These are phyloP conservation scores for Xylaria longipes DNA, from an alignment of 495 filamentous ascomycete genomes.

Conservation along the genomic window DNA sequence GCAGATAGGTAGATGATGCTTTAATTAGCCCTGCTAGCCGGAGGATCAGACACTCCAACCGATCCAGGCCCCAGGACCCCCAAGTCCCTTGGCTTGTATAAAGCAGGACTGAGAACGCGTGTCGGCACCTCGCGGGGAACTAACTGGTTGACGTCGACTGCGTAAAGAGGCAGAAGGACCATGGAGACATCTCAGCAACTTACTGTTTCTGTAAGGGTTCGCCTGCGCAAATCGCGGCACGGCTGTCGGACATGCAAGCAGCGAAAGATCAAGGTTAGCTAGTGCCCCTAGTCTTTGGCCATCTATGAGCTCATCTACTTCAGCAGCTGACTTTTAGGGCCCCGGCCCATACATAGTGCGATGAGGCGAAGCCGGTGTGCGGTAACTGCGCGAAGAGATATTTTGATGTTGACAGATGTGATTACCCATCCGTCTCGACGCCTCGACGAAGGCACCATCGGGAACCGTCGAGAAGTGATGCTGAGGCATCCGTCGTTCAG, in stretches of 20 bases:
- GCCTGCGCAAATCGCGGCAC: conserved; percentile 26
- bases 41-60: not conserved
- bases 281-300: not conserved
- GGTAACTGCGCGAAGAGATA: conserved; percentile 24
- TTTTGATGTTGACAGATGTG: conserved; percentile 21
- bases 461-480: not conserved
- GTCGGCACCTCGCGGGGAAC: not conserved
- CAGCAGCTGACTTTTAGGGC: not conserved
- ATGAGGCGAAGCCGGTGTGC: conserved; percentile 23
- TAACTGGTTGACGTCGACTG: not conserved
- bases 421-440: conserved; percentile 17
- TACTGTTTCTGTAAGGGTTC: conserved; percentile 6
- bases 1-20: not conserved
- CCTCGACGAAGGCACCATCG: conserved; percentile 1
- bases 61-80: not conserved
- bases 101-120: not conserved
- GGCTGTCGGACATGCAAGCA: conserved; percentile 24
- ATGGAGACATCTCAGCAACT: not conserved
- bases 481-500: not conserved
- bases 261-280: conserved; percentile 25
- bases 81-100: conserved; percentile 1
- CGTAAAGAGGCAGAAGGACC: not conserved
- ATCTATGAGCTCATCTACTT: not conserved
- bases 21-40: conserved; percentile 7
- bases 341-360: conserved; percentile 12